These are phyloP conservation scores for Rugosomyces carneus DNA, from an alignment of 1,284 basidiomycete species.

Conservation along the genomic window DNA sequence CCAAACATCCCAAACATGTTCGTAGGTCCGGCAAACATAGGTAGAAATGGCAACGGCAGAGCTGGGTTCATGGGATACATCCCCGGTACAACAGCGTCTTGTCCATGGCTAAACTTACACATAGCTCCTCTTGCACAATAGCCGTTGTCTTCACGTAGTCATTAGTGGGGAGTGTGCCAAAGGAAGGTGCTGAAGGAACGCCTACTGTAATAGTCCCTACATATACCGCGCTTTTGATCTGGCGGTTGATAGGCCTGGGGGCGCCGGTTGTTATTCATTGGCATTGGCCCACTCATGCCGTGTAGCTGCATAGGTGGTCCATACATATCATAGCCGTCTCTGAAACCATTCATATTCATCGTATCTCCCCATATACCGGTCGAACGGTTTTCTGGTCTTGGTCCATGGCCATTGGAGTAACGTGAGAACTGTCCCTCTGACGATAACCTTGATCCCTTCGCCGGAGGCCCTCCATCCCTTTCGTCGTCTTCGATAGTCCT, in stretches of 20 bases:
- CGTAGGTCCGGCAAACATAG: constrained; percentile 48
- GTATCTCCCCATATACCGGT: constrained; percentile 37
- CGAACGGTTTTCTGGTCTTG: constrained; percentile 29
- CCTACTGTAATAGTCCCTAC: constrained; percentile 88
- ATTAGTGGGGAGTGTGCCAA: not conserved
- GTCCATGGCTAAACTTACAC: constrained; percentile 90
- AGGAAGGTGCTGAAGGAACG: not conserved
- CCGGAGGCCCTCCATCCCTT: constrained; percentile 46
- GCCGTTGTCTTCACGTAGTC: constrained; percentile 61
- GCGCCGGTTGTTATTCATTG: constrained; percentile 39
- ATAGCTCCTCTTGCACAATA: constrained; percentile 87
- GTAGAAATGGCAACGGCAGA: constrained; percentile 52
- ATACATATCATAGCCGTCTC: constrained; percentile 29
- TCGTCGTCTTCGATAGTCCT: constrained; percentile 58
- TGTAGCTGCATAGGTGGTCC: constrained; percentile 27
- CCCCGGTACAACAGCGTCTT: constrained; percentile 68
- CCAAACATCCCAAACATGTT: constrained; percentile 40
- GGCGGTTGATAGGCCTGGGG: constrained; percentile 59
- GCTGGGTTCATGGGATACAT: constrained; percentile 49
- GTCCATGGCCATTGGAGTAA: constrained; percentile 41
- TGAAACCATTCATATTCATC: constrained; percentile 22
- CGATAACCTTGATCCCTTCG: constrained; percentile 65
- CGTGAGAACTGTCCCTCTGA: constrained; percentile 59
- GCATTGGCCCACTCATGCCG: constrained; percentile 29
- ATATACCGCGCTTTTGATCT: constrained; percentile 65